Conservation (phyloP, 345 rosid species). For the Mercurialis annua region DNA sequence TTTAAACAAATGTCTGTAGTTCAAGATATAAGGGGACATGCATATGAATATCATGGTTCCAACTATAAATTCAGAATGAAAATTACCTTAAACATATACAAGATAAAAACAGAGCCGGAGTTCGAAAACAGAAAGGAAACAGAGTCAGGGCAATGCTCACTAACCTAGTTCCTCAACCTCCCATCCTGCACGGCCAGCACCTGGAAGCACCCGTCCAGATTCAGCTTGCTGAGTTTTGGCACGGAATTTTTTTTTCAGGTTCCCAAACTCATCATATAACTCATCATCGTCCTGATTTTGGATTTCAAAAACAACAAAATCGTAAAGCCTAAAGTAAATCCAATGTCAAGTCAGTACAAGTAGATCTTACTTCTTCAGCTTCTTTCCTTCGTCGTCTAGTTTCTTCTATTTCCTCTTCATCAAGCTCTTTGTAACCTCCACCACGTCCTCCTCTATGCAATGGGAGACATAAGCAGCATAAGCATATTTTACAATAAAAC, state of each 20-base stretch:
- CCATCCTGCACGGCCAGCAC: constrained; percentile 99
- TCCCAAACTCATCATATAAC: constrained; percentile 98
- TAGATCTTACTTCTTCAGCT: constrained; percentile 73
- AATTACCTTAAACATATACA: not conserved
- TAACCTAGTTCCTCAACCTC: constrained; percentile 89
- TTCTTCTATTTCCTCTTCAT: constrained; percentile 98
- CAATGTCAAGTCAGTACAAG: constrained; percentile 8
- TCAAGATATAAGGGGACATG: not conserved
- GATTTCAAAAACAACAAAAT: constrained; percentile 15
- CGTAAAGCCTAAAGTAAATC: constrained; percentile 14
- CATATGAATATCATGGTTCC: not conserved
- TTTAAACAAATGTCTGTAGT: not conserved
- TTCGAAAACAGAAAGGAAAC: not conserved
- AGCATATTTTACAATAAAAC: constrained; percentile 9
- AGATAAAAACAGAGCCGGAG: not conserved
- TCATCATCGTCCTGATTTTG: constrained; percentile 88
- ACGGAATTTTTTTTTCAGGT: constrained; percentile 91
- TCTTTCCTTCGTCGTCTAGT: constrained; percentile 85
- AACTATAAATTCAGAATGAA: not conserved
- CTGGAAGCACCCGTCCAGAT: constrained; percentile 50
- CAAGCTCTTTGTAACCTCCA: constrained; percentile 98
- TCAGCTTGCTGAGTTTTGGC: constrained; percentile 81
- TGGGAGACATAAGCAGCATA: constrained; percentile 6
- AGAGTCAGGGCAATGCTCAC: not conserved
- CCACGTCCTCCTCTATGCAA: constrained; percentile 89